Evolutionary conservation across 768 basidiomycete genomes (phyloP), one percentile per base, ranked within the genome.

Genomic region (Hysterangium stoloniferum): DNA sequence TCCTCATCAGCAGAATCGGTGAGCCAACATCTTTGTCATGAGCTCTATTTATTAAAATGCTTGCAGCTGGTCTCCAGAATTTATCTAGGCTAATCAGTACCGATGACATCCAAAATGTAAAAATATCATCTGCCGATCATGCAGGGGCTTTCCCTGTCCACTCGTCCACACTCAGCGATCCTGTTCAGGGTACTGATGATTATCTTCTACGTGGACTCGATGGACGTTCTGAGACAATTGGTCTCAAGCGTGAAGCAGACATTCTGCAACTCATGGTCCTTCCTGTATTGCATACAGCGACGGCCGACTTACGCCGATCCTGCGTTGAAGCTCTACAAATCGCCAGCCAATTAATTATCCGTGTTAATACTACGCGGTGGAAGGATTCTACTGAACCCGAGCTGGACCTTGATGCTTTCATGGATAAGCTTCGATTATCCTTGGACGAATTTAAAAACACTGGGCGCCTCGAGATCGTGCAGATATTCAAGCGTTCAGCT

Each of bases 401-500:
- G 9, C 41, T 28, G 22, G 55, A 52, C 4, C 57, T 71, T n/a
- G 65, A 65, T 36, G 50, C 35, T 1, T 60, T 59, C 1, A 54
- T 61, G 7, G 62, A 62, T 17, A 53, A 52, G 4, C 58, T 71
- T 9, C 53, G 51, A n/a, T 24, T 24, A 0, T 61, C 62, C 6
- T 24, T 72, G 34, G 56, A 55, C 9, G 66, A 57, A 13, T 74
- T 71, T 58, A 64, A 61, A 24, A 45, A 52, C 17, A 54, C 44
- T 13, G 61, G 65, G 15, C 68, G 75, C 7, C 57, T 66, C 32
- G 54, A 59, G 36, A 48, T 80, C 11, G 56, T 76, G 8, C 66
- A 67, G 42, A 77, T 77, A 0, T 79, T 73, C 59, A 54, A 61
- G 36, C 52, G 61, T n/a, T n/a, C n/a, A n/a, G 1, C 57, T 71